These are phyloP conservation scores for Golubevia sp. DNA, from an alignment of 1,284 basidiomycete species.

Conservation along the genomic window DNA sequence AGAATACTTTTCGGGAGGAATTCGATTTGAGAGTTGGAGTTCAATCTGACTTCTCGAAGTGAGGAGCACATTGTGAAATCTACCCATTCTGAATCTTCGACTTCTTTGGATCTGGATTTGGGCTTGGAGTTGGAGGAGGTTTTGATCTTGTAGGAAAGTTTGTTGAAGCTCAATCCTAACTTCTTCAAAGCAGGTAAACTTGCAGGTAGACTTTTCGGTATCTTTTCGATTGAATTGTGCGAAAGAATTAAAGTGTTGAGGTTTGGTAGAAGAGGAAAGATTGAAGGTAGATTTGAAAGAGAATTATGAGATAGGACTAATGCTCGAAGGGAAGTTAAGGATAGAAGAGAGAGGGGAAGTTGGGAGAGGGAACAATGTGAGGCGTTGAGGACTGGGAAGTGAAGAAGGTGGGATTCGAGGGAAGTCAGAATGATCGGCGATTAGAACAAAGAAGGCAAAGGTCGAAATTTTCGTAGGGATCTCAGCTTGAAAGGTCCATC, in stretches of 20 bases:
- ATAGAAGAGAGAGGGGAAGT: slow-evolving; percentile 22
- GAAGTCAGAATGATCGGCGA: slow-evolving; percentile 5
- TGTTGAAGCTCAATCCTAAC: slow-evolving; percentile 45
- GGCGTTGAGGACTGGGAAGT: slow-evolving; percentile 24
- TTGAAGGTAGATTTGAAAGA: slow-evolving; percentile 15
- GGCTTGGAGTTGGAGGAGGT: slow-evolving; percentile 14
- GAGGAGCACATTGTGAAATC: slow-evolving; percentile 43
- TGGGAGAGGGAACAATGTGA: slow-evolving; percentile 24
- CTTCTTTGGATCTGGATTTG: slow-evolving; percentile 1
- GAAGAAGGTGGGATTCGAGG: slow-evolving; percentile 5
- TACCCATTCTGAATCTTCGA: slow-evolving; percentile 10
- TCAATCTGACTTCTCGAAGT: slow-evolving; percentile 47
- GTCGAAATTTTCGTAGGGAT: not conserved
- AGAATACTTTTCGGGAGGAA: slow-evolving; percentile 29
- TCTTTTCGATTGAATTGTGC: slow-evolving; percentile 30
- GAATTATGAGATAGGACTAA: slow-evolving; percentile 48
- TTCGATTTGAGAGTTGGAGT: slow-evolving; percentile 27
- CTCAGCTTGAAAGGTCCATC: too few species aligned
- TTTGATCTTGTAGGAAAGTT: not conserved
- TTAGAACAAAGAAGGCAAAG: slow-evolving; percentile 1
- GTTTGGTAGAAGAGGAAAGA: slow-evolving; percentile 45
- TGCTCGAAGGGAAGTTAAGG: slow-evolving; percentile 34
- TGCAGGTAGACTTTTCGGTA: slow-evolving; percentile 40
- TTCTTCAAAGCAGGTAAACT: slow-evolving; percentile 47
- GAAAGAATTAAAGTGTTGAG: slow-evolving; percentile 58